These are phyloP conservation scores for Persicaria maculosa DNA, from an alignment of 148 eudicot genomes.

Conservation along the genomic window DNA sequence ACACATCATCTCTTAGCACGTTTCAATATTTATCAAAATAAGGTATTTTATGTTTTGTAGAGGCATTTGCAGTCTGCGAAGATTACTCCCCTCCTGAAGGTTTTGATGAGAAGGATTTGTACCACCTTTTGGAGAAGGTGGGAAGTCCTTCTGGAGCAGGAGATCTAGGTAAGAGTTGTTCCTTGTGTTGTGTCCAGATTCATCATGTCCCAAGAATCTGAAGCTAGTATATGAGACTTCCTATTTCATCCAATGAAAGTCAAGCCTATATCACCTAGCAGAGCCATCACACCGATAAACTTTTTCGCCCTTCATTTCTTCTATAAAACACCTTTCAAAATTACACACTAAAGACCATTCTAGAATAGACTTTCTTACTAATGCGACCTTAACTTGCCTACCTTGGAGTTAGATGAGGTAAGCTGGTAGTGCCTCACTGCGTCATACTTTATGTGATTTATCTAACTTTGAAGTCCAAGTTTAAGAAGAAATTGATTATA, in stretches of 20 bases:
- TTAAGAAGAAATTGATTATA: neutral
- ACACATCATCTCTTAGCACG: neutral
- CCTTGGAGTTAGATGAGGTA: too few species aligned
- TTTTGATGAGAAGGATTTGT: slow-evolving; percentile 82
- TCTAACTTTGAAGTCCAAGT: neutral
- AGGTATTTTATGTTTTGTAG: slow-evolving; percentile 26
- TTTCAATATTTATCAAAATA: neutral
- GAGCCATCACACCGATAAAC: too few species aligned
- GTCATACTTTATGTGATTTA: neutral
- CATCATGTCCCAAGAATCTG: too few species aligned
- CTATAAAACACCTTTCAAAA: too few species aligned
- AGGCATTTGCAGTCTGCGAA: slow-evolving; percentile 98
- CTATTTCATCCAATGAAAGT: neutral
- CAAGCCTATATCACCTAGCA: neutral
- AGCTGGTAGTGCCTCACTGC: neutral
- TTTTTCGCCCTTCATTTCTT: too few species aligned
- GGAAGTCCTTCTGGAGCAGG: slow-evolving; percentile 92
- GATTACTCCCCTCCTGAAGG: slow-evolving; percentile 96
- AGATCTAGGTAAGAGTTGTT: slow-evolving; percentile 58
- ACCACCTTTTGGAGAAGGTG: slow-evolving; percentile 80
- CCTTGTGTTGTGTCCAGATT: slow-evolving; percentile 3
- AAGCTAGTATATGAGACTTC: neutral
- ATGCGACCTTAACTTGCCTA: too few species aligned
- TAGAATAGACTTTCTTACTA: neutral
- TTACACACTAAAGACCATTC: too few species aligned